Percentiles rank a stretch among this genome's conserved stretches.
Evolutionary conservation across 441 rosid species (phyloP).

Genomic region (Breynia disticha): DNA sequence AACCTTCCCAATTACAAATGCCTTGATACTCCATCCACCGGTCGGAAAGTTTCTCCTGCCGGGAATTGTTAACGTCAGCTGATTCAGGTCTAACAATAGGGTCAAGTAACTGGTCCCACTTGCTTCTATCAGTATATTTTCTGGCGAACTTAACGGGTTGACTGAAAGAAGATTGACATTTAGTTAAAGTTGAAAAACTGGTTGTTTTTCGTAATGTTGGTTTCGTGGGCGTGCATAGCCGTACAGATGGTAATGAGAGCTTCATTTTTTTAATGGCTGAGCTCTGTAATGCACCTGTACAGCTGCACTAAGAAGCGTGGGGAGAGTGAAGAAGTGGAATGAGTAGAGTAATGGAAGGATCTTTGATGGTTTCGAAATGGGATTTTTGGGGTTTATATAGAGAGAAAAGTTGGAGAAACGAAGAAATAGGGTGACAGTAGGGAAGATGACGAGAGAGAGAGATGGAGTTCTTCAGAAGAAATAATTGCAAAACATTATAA

Average conservation of each 20-base stretch:
- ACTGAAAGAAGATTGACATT: conserved; percentile 12
- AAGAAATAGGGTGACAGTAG: conserved; percentile 4
- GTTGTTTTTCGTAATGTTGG: background rate
- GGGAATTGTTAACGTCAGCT: background rate
- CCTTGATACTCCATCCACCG: conserved; percentile 60
- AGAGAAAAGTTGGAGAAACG: conserved; percentile 9
- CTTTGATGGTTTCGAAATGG: no score
- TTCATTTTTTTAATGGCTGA: conserved; percentile 17
- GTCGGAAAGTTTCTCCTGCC: conserved; percentile 17
- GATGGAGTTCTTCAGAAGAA: background rate
- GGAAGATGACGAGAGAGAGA: background rate
- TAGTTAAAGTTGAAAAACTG: background rate
- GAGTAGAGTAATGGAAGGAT: no score
- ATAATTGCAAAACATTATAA: background rate
- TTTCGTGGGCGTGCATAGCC: conserved; percentile 18
- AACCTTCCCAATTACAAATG: conserved; percentile 52
- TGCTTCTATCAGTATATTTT: conserved; percentile 16
- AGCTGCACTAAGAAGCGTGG: no score
- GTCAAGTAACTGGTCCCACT: conserved; percentile 33
- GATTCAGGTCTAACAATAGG: conserved; percentile 9
- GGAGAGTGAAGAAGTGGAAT: no score
- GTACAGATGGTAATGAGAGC: conserved; percentile 16
- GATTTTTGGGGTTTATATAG: conserved; percentile 17
- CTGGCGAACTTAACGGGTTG: conserved; percentile 13
- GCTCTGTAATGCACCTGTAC: no score